phyloP scores from a whole-genome alignment of 257 asterid genomes.

The Coffea canephora region DNA sequence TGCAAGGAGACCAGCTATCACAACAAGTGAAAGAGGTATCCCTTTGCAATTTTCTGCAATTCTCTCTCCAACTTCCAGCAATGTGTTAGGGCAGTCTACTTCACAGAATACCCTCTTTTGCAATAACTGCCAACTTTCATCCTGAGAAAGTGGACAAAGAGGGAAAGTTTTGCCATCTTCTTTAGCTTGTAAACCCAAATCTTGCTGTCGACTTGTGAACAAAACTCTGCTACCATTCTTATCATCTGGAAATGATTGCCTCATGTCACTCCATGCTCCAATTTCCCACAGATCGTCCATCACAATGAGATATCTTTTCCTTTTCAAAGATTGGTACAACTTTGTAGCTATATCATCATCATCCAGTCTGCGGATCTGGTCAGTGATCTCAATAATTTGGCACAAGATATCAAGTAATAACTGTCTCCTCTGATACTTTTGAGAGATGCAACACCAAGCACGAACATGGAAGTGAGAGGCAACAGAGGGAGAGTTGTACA shows the following conservation, averaged over 20 bases:
- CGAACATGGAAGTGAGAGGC: conserved; percentile 15
- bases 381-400: background rate
- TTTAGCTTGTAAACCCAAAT: conserved; percentile 16
- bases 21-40: conserved; percentile 37
- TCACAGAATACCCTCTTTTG: conserved; percentile 26
- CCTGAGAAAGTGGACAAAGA: conserved; percentile 13
- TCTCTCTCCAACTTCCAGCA: conserved; percentile 14
- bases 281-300: conserved; percentile 45
- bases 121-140: conserved; percentile 35
- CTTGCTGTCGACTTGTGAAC: conserved; percentile 22
- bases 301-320: conserved; percentile 32
- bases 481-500: conserved; percentile 15
- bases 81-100: conserved; percentile 16
- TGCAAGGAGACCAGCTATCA: conserved; percentile 34
- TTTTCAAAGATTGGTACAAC: conserved; percentile 15
- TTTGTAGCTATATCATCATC: conserved; percentile 4
- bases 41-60: conserved; percentile 32
- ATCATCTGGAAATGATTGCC: background rate
- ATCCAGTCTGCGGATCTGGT: background rate
- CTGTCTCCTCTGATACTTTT: conserved; percentile 6
- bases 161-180: background rate
- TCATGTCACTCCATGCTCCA: conserved; percentile 21
- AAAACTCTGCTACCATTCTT: conserved; percentile 29
- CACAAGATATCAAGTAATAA: conserved; percentile 24
- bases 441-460: conserved; percentile 31